Conservation (phyloP, 805 yeast species). For the Saturnispora hagleri region DNA sequence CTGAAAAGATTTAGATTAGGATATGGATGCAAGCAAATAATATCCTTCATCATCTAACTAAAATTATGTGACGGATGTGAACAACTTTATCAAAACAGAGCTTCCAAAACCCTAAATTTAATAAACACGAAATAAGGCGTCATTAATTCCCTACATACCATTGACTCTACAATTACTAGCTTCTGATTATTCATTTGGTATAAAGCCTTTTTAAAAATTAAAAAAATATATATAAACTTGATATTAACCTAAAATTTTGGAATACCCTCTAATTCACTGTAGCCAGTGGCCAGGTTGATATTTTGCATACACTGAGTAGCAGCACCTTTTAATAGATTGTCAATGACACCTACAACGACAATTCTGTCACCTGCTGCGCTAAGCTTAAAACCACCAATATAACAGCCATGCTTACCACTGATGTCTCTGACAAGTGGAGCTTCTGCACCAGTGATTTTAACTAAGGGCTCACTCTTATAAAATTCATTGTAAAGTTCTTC, state of each 20-base stretch:
- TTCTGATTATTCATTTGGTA: not conserved
- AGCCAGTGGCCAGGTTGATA: constrained; percentile 81
- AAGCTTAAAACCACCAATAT: constrained; percentile 92
- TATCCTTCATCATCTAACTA: no score
- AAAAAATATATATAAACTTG: not conserved
- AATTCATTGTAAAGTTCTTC: constrained; percentile 80
- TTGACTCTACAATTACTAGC: no score
- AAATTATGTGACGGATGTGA: no score
- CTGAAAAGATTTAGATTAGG: no score
- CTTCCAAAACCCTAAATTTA: no score
- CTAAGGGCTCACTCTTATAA: constrained; percentile 77
- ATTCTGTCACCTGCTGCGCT: constrained; percentile 83
- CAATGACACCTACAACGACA: constrained; percentile 91
- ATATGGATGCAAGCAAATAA: no score
- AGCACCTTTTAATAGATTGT: constrained; percentile 94
- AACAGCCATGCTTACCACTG: constrained; percentile 89
- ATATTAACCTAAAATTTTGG: constrained; percentile 33
- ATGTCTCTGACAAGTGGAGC: constrained; percentile 89
- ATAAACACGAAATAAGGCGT: no score
- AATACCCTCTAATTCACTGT: constrained; percentile 92
- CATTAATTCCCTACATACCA: no score
- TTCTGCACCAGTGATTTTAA: constrained; percentile 84
- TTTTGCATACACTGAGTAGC: constrained; percentile 97
- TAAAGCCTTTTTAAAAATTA: not conserved
- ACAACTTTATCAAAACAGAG: no score